phyloP scores from a whole-genome alignment of 2,329 filamentous ascomycete species.

The Cercospora sojina region DNA sequence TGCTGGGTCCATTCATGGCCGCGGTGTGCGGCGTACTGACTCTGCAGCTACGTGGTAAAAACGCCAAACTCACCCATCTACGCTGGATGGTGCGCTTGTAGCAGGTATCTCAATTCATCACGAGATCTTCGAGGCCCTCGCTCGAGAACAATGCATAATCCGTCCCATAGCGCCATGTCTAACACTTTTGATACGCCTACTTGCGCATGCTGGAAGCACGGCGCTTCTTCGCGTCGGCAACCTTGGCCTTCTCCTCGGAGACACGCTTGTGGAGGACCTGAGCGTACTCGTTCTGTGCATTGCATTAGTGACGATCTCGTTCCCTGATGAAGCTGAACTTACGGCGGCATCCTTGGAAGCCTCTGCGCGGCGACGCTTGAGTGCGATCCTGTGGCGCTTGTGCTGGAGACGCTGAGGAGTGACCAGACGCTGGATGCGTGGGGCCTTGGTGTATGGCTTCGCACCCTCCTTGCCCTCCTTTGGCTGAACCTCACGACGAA shows the following conservation, averaged over 20 bases:
- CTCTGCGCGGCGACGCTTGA: constrained; percentile 98
- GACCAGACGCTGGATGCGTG: constrained; percentile 99
- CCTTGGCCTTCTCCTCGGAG: constrained; percentile 89
- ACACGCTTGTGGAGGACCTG: constrained; percentile 96
- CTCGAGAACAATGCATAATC: constrained; percentile 23
- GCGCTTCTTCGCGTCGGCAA: constrained; percentile 93
- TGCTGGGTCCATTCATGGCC: constrained; percentile 22
- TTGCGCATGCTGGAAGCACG: constrained; percentile 93
- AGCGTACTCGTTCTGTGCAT: constrained; percentile 84
- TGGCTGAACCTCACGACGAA: constrained; percentile 94
- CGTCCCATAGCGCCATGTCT: constrained; percentile 21
- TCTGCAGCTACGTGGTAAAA: constrained; percentile 13
- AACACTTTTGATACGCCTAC: constrained; percentile 44
- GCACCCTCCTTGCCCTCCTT: constrained; percentile 84
- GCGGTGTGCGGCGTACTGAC: constrained; percentile 14
- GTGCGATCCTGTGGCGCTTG: constrained; percentile 96
- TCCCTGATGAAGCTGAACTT: constrained; percentile 48
- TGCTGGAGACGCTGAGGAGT: constrained; percentile 99
- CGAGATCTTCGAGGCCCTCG: constrained; percentile 19
- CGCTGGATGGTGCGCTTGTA: constrained; percentile 23
- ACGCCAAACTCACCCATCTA: constrained; percentile 16
- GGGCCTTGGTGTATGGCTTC: constrained; percentile 98
- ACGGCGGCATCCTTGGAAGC: constrained; percentile 98
- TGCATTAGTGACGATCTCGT: constrained; percentile 40
- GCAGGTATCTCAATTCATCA: constrained; percentile 19